Evolutionary conservation across 768 basidiomycete genomes (phyloP).

Genomic region (Kwoniella pini): DNA sequence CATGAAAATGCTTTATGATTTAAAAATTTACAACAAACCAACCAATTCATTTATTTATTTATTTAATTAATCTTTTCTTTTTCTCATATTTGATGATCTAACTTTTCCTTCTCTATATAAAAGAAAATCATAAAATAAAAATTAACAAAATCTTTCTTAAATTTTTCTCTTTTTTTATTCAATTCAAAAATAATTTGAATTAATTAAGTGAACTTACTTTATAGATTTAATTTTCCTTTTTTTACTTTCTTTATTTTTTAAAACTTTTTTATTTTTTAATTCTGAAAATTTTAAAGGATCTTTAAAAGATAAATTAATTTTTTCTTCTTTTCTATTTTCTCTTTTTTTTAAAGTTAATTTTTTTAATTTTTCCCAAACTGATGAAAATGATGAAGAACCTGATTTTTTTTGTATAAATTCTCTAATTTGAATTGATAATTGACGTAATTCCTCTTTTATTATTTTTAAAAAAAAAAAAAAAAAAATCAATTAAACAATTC

Average conservation of each 20-base stretch:
- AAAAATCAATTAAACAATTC: not conserved
- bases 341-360: slow-evolving; percentile 68
- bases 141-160: too few species aligned
- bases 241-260: slow-evolving; percentile 77
- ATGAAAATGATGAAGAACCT: slow-evolving; percentile 79
- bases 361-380: slow-evolving; percentile 75
- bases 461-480: not conserved
- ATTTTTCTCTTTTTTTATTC: too few species aligned
- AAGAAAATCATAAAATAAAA: too few species aligned
- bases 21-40: slow-evolving; percentile 10
- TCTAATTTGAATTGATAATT: slow-evolving; percentile 75
- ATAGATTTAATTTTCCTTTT: slow-evolving; percentile 66
- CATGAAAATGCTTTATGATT: too few species aligned
- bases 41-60: not conserved
- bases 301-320: slow-evolving; percentile 63
- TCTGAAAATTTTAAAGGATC: slow-evolving; percentile 76
- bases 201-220: slow-evolving; percentile 49
- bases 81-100: slow-evolving; percentile 11
- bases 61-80: slow-evolving; percentile 1
- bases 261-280: slow-evolving; percentile 70
- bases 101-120: slow-evolving; percentile 17
- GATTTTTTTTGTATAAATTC: slow-evolving; percentile 85
- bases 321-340: slow-evolving; percentile 69
- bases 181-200: too few species aligned
- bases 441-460: slow-evolving; percentile 74